Base-by-base conservation (phyloP, 495 filamentous ascomycete species). In the Penicillium argentinense region DNA sequence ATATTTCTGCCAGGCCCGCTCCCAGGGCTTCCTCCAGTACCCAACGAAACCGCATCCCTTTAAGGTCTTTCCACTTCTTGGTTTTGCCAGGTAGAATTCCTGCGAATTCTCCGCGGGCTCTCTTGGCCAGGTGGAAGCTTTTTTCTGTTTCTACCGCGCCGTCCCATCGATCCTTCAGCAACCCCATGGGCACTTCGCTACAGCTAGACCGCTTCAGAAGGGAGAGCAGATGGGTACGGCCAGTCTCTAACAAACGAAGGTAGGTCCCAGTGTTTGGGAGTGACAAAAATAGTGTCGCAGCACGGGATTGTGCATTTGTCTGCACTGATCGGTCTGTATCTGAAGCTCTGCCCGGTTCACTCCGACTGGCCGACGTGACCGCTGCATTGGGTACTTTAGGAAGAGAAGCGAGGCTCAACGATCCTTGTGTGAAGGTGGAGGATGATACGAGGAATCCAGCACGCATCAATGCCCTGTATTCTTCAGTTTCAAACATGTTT, bases 41-140 rank as follows among this genome's bases (percentile, higher is more conserved):
- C 87, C 87, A 95, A 33, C 84, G 81, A 60, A 93, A 95, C 8
- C 66, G 69, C 57, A 93, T 68, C 2, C 90, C 90, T 51, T 84
- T 83, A 48, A 91, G 81, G 5, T 85, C 77, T 60, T 82, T 87
- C 90, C 90, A 96, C 64, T 88, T 91, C 62, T 79, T 83, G 13
- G 89, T 79, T 55, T 81, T 73, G 0, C 85, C 88, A 0, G 87
- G 87, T 16, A 91, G 48, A n/a, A 90, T 69, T 1, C 85, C 86
- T 1, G 69, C 67, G 57, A 81, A 86, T 58, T 89, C 86, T 0
- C 88, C 84, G 42, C 88, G 72, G 3, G 73, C 71, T 49, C 77
- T 77, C 60, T 87, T 88, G 7, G 80, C 83, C 39, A 71, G 49
- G 28, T 77, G 74, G 22, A 73, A 74, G 27, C 71, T 76, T 57